Evolutionary conservation across 257 asterid species (phyloP).

Genomic region (Nicotiana attenuata): DNA sequence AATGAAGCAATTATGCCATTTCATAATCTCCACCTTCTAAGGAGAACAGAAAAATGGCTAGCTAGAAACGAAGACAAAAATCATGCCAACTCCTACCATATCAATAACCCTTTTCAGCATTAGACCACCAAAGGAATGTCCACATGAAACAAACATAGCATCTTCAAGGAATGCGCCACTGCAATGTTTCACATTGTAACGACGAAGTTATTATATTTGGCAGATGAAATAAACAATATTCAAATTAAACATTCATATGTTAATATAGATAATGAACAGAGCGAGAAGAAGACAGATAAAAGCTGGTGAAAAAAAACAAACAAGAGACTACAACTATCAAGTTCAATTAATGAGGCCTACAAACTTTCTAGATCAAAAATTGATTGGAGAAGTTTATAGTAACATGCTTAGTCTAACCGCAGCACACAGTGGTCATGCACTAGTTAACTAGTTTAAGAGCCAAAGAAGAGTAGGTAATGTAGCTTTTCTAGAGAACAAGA

Average conservation of each 20-base stretch:
- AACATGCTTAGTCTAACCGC: neutral
- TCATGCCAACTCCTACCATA: slow-evolving; percentile 48
- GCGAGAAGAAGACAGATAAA: neutral
- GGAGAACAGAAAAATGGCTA: neutral
- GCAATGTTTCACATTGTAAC: slow-evolving; percentile 27
- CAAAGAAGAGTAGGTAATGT: neutral
- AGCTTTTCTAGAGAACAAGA: neutral
- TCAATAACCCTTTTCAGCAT: slow-evolving; percentile 81
- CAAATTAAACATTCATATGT: neutral
- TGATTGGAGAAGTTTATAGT: neutral
- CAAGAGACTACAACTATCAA: neutral
- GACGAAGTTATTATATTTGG: neutral
- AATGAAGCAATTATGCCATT: neutral
- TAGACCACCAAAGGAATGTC: slow-evolving; percentile 97
- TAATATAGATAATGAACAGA: neutral
- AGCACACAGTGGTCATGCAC: neutral
- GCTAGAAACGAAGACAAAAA: slow-evolving; percentile 6
- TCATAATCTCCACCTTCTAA: neutral
- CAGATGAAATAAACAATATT: neutral
- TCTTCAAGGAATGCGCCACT: slow-evolving; percentile 96
- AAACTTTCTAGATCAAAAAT: neutral
- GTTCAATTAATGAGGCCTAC: neutral
- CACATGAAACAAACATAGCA: slow-evolving; percentile 89
- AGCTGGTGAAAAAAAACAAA: neutral
- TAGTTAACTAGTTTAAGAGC: neutral